A percentile compares a stretch with the other conserved stretches of the same genome.
Evolutionary conservation across 1,284 basidiomycete species (phyloP).

Genomic region (Agaricales sp.): DNA sequence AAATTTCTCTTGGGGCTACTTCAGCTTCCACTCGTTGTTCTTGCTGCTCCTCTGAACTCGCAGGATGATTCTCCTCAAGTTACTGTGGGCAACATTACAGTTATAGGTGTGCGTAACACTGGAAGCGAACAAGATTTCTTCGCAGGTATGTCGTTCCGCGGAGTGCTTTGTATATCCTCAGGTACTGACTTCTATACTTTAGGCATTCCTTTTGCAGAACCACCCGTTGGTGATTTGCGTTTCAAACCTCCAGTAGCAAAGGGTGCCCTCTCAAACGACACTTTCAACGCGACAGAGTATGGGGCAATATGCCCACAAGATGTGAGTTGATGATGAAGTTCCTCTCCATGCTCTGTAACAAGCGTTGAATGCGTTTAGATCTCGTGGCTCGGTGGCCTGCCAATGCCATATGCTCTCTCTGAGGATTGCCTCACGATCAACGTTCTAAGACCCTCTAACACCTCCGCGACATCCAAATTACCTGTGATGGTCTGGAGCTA

Average conservation of each 20-base stretch:
- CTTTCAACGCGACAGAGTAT: neutral
- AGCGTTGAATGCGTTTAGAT: neutral
- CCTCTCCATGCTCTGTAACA: neutral
- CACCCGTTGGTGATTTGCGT: neutral
- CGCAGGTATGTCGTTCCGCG: neutral
- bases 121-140: neutral
- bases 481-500: constrained; percentile 28
- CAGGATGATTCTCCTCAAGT: neutral
- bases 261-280: neutral
- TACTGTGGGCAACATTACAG: neutral
- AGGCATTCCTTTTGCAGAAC: constrained; percentile 2
- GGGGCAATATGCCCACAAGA: neutral
- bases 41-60: neutral
- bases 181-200: neutral
- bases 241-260: neutral
- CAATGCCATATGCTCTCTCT: constrained; percentile 13
- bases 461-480: constrained; percentile 15
- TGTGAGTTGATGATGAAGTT: neutral
- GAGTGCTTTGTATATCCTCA: neutral
- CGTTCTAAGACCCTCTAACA: constrained; percentile 29
- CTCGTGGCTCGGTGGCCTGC: neutral
- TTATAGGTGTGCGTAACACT: neutral
- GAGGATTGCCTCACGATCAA: constrained; percentile 42
- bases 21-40: no score
- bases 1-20: no score